Conservation (phyloP, 768 basidiomycete genomes). For the Lactarius akahatsu region DNA sequence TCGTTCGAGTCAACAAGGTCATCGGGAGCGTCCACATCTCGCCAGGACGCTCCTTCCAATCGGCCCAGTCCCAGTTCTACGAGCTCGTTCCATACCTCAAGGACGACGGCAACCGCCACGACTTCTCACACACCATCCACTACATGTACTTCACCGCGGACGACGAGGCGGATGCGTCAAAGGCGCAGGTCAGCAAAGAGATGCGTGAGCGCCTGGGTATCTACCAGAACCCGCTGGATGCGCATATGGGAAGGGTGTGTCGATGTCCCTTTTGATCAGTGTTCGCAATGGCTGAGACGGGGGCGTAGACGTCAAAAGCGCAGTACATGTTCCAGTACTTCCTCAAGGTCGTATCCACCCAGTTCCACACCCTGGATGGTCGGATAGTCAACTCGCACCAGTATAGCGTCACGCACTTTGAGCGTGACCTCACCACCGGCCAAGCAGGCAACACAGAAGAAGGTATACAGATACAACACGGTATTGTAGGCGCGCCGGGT, state of each 20-base stretch:
- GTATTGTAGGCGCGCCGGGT: slow-evolving; percentile 70
- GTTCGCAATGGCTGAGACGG: background rate
- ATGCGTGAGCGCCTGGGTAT: slow-evolving; percentile 78
- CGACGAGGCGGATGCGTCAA: slow-evolving; percentile 74
- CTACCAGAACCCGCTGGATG: slow-evolving; percentile 72
- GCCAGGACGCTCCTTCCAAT: slow-evolving; percentile 94
- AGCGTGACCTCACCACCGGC: slow-evolving; percentile 80
- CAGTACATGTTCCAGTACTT: slow-evolving; percentile 99
- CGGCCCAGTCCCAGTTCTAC: slow-evolving; percentile 71
- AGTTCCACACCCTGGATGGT: slow-evolving; percentile 82
- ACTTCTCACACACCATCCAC: slow-evolving; percentile 89
- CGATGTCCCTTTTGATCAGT: background rate
- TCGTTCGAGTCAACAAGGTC: slow-evolving; percentile 94
- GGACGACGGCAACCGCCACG: slow-evolving; percentile 84
- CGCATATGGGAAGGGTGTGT: slow-evolving; percentile 55
- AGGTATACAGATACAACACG: slow-evolving; percentile 74
- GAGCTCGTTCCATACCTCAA: slow-evolving; percentile 94
- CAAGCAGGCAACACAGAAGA: slow-evolving; percentile 54
- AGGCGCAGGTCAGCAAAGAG: slow-evolving; percentile 56
- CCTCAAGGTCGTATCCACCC: slow-evolving; percentile 97
- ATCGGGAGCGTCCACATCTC: slow-evolving; percentile 94
- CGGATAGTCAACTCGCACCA: slow-evolving; percentile 84
- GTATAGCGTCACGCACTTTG: slow-evolving; percentile 95
- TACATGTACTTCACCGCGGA: slow-evolving; percentile 78
- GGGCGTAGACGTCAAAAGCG: slow-evolving; percentile 61